Evolutionary conservation across 2,329 filamentous ascomycete species (phyloP), one percentile per base, ranked within the genome.

Genomic region (Hymenoscyphus fraxineus): DNA sequence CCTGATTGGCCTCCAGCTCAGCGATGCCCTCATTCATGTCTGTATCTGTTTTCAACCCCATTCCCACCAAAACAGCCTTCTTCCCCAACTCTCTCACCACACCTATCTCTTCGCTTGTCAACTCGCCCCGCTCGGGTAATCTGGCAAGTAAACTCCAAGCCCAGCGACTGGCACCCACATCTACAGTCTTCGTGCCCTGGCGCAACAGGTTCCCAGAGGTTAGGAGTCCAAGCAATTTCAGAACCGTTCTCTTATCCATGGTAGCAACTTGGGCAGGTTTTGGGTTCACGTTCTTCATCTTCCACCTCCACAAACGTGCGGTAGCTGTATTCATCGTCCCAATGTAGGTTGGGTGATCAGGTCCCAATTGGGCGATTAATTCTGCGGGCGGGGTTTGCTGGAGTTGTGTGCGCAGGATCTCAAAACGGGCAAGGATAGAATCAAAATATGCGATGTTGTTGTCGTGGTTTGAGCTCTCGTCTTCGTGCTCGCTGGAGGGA

Each of bases 61-160:
- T 63, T 79, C 75, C 64, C 78, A 78, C 22, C 72, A 69, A 87
- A 74, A 89, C 86, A 0, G 92, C 92, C 68, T 88, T 84, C 76
- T 92, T 92, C 0, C 90, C 93, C 40, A 98, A 76, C 64, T 95
- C 91, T 60, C 94, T 83, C 35, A 97, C 80, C 72, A 87, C 86
- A 5, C 87, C 88, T 39, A 96, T 85, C 72, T 95, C 90, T 55
- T 87, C 84, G 67, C 91, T 89, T 66, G 86, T 85, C 75, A 97
- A 79, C 75, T 91, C 87, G 1, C 92, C 92, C 10, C 86, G 79
- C 41, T 91, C 90, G 0, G 90, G 88, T 65, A 94, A 82, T 64
- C 87, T 84, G 2, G 90, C 92, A 56, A 97, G 80, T 64, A 97
- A 77, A 0, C 89, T 88, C 93, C 93, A 97, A 3, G 91, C 80